Evolutionary conservation across 192 early-diverging fungal species (phyloP), one percentile per base, ranked within the genome.

Genomic region (Umbelopsis ramanniana): DNA sequence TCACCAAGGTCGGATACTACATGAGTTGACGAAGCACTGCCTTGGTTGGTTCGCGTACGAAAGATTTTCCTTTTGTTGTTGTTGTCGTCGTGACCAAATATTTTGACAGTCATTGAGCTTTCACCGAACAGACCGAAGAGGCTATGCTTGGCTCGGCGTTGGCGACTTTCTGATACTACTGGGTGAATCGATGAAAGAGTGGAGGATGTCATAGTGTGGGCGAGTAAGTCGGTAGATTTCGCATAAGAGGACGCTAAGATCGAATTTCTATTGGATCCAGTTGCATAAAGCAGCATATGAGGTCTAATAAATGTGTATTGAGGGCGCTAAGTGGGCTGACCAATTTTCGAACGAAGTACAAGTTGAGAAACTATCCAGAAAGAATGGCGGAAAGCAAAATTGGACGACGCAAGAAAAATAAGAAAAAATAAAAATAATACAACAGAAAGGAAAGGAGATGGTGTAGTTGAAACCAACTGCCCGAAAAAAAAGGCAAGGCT

Each of bases 31-130:
- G 57, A 35, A 14, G 29, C 57, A 5, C 11, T 37, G 12, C 26
- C 17, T 19, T 11, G 17, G 15, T 63, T 63, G 3, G 57, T 63
- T 11, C 57, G 57, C 14, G 26, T 63, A 7, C 33, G 26, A 19
- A 63, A 63, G 33, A 63, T 63, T 35, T 63, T 63, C 57, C 33
- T 29, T 37, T 29, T 63, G 29, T 29, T 63, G 26, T 29, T 63
- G 11, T 22, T 63, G 17, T 63, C 29, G 33, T 63, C 15, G 33
- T 50, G 48, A 50, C 57, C 57, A 63, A 63, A 63, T 63, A 63
- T 63, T 63, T 63, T 63, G 57, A 37, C 57, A 29, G 57, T 33
- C 57, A 63, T 63, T 63, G 57, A 63, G 29, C 33, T 63, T n/a
- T 63, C 57, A 63, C 57, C 33, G 14, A 63, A 63, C 33, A 63